Percentiles rank a stretch among this genome's conserved stretches.
Evolutionary conservation across 805 yeast species (phyloP).

Genomic region (Yarrowia divulgata): DNA sequence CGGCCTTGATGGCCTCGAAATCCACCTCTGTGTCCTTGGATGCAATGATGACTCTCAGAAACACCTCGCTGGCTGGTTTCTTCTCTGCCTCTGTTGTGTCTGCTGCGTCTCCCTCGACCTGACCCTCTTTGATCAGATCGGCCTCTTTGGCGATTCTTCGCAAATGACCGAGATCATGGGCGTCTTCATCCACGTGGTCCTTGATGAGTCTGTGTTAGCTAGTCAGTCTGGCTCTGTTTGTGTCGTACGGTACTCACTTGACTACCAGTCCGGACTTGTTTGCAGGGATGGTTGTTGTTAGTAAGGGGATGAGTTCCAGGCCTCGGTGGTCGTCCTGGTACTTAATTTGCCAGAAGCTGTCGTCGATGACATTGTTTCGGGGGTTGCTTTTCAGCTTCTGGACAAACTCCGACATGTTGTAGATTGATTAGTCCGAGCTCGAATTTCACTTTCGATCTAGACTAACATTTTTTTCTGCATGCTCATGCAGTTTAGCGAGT

Average conservation of each 20-base stretch:
- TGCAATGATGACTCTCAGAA: slow-evolving; percentile 29
- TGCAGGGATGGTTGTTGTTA: slow-evolving; percentile 50
- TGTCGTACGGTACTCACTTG: slow-evolving; percentile 42
- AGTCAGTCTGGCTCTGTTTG: neutral
- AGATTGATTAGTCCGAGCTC: neutral
- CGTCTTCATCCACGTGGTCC: slow-evolving; percentile 49
- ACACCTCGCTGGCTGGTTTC: slow-evolving; percentile 4
- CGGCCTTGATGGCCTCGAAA: slow-evolving; percentile 18
- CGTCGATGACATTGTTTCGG: slow-evolving; percentile 41
- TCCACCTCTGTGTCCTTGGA: slow-evolving; percentile 25
- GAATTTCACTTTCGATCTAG: slow-evolving; percentile 3
- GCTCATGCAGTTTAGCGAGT: slow-evolving; percentile 29
- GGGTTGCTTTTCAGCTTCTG: slow-evolving; percentile 30
- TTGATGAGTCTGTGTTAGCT: slow-evolving; percentile 45
- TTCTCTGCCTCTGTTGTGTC: neutral
- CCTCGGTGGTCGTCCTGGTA: slow-evolving; percentile 45
- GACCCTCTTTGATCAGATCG: slow-evolving; percentile 7
- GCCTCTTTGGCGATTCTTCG: slow-evolving; percentile 49
- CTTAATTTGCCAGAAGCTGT: slow-evolving; percentile 45
- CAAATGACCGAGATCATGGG: slow-evolving; percentile 49
- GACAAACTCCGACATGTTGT: slow-evolving; percentile 9
- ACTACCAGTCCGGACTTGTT: slow-evolving; percentile 46
- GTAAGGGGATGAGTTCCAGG: slow-evolving; percentile 44
- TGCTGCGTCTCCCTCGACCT: neutral
- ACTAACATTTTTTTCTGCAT: slow-evolving; percentile 16